Conservation (phyloP, 441 rosid genomes). For the Daphne laureola region DNA sequence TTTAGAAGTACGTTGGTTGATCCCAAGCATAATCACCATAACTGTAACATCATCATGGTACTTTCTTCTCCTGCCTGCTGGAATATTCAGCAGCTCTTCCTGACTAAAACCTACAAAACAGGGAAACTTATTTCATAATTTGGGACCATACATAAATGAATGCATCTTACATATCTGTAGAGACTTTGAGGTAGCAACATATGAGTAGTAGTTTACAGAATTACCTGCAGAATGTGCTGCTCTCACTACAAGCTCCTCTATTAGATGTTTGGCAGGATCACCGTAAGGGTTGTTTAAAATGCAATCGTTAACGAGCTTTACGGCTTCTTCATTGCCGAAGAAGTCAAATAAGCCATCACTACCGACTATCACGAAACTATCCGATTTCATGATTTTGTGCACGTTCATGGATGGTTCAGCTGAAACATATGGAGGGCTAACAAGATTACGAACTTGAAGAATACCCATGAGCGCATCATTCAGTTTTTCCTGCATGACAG, state of each 20-base stretch:
- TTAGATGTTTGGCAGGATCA: slow-evolving; percentile 86
- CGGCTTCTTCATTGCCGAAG: slow-evolving; percentile 78
- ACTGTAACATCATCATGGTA: slow-evolving; percentile 95
- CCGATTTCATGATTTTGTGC: slow-evolving; percentile 57
- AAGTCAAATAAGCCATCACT: slow-evolving; percentile 92
- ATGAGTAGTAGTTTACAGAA: background rate
- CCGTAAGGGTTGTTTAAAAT: slow-evolving; percentile 50
- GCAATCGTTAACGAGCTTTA: slow-evolving; percentile 48
- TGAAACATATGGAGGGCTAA: slow-evolving; percentile 81
- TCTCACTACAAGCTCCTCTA: slow-evolving; percentile 67
- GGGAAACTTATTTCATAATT: slow-evolving; percentile 2
- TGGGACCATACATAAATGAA: background rate
- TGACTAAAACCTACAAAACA: slow-evolving; percentile 52
- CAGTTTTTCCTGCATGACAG: slow-evolving; percentile 48
- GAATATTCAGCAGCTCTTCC: slow-evolving; percentile 82
- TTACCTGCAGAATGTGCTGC: slow-evolving; percentile 89
- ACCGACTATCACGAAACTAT: slow-evolving; percentile 77
- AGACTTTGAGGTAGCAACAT: background rate
- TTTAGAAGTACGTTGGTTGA: slow-evolving; percentile 72
- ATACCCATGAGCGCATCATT: slow-evolving; percentile 94
- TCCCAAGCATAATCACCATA: slow-evolving; percentile 74
- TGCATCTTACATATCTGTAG: background rate
- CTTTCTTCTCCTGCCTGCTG: slow-evolving; percentile 88
- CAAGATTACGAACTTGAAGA: slow-evolving; percentile 71
- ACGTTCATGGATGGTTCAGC: slow-evolving; percentile 65